Percentiles rank a stretch among this genome's conserved stretches.
Conservation (phyloP, 768 basidiomycete genomes). For the Lanmaoa pseudosensibilis region DNA sequence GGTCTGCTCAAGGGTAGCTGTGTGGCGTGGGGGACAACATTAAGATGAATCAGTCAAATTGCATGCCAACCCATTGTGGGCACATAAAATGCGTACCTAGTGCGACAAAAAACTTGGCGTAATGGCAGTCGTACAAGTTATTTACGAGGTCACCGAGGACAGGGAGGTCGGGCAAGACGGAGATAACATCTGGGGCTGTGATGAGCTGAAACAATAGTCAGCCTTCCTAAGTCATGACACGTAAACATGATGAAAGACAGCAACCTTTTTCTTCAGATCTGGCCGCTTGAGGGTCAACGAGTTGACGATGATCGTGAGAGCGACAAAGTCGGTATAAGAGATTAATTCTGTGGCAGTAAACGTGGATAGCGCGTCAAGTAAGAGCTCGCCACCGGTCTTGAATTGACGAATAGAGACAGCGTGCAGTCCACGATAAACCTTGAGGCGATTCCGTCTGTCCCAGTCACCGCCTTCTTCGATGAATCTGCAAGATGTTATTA, state of each 20-base stretch:
- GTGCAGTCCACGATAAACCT: constrained; percentile 91
- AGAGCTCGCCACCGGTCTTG: constrained; percentile 75
- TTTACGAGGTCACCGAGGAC: constrained; percentile 80
- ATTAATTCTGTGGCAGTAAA: constrained; percentile 93
- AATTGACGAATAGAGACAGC: constrained; percentile 89
- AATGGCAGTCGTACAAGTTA: constrained; percentile 90
- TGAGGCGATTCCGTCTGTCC: constrained; percentile 95
- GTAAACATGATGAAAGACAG: background rate
- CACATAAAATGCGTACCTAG: constrained; percentile 53
- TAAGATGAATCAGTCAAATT: constrained; percentile 8
- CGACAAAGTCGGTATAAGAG: constrained; percentile 87
- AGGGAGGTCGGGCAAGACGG: constrained; percentile 80
- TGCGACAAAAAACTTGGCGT: constrained; percentile 90
- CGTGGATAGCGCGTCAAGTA: constrained; percentile 89
- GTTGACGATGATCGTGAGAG: constrained; percentile 78
- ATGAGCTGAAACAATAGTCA: constrained; percentile 58
- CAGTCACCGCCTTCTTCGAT: constrained; percentile 97
- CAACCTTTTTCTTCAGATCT: constrained; percentile 89
- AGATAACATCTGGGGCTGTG: constrained; percentile 81
- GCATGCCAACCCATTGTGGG: background rate
- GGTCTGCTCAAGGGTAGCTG: constrained; percentile 86
- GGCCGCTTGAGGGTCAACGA: constrained; percentile 74
- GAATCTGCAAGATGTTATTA: constrained; percentile 46
- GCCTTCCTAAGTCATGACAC: background rate
- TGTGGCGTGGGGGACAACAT: background rate